Base-by-base conservation (phyloP, 805 yeast genomes). In the Yamadazyma sp. region DNA sequence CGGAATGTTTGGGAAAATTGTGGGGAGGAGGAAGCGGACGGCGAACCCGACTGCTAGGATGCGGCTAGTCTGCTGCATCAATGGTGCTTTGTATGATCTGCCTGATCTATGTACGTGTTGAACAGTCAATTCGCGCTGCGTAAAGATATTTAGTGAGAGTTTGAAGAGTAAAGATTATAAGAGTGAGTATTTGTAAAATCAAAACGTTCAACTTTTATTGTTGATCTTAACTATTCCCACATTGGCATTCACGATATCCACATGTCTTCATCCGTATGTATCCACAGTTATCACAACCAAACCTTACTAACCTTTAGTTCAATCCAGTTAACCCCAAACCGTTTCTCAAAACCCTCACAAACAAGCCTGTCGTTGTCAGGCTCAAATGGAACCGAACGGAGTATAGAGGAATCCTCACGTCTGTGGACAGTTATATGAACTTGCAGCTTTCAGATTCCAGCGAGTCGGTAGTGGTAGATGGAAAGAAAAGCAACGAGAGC, bases 401-500 rank as follows among this genome's bases (percentile, higher is more conserved):
- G 58, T 93, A 93, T 60, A 75, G 68, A 42, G 99, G 99, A 1
- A 74, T 60, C 14, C 71, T 93, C 29, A 62, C 80, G 3, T 79
- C 95, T 1, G 83, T 86, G 16, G 99, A 93, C 57, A 85, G 86
- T 51, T 93, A 93, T 63, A 91, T 93, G 91, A 93, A 93, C 52
- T 47, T 93, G 22, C 89, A 85, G 54, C 61, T 90, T 27, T 82
- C 76, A 23, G 75, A 80, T 23, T 70, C 78, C 2, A 42, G 47
- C 19, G 82, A 76, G 52, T 61, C 70, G 23, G 64, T 74, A 2
- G 66, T 68, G 41, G 72, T 75, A 33, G 73, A 75, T 33, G 77
- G 80, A 5, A 58, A 61, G 5, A 45, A 34, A 16, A 41, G 41
- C 10, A 60, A 56, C 29, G 67, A 58, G 35, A 40, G 45, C 16